Base-by-base conservation (phyloP, 1,139 yeast species). In the Diutina neorugosa region DNA sequence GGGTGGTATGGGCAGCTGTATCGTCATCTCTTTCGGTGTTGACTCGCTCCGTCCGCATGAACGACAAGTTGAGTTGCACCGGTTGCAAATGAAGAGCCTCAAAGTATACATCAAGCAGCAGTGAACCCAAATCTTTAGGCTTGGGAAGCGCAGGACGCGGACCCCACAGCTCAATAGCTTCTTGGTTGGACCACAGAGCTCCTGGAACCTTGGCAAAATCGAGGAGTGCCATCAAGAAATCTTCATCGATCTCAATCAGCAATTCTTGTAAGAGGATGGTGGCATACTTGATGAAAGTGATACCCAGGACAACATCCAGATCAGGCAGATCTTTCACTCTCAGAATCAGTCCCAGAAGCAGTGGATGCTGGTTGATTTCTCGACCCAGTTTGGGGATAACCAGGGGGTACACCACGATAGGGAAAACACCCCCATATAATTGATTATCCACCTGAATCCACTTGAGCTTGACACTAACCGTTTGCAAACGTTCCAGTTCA, bases 361-460 rank as follows among this genome's bases (percentile, higher is more conserved):
- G 82, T 0, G 98, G 98, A 65, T 93, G 98, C 54, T 78, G 82
- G 55, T 84, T 86, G 81, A 90, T 80, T 61, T 93, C 98, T 57
- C 81, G 80, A 1, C 86, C 82, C 0, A 90, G 83, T 61, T 88
- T 87, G 1, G 97, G 96, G 51, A 94, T 80, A 11, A 89, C 90
- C 8, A 91, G 84, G 2, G 99, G 99, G 64, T 88, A 94, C n/a
- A 93, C 62, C 20, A 93, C 74, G 54, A 91, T 93, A 6, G 97
- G 98, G 69, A 80, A 93, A 2, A 86, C 79, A 11, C 96, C 88
- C 1, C 96, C 96, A 65, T 82, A 88, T 47, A 93, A 69, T 63
- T 90, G 96, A 62, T 94, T 93, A 65, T 94, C 98, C 53, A 91
- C 76, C 65, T 94, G 99, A 47, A 93, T 72, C 98, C 98, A 94